Percentiles rank a stretch among this genome's conserved stretches.
Evolutionary conservation across 164 flowering plant species (phyloP).

Genomic region (Vitis rupestris): DNA sequence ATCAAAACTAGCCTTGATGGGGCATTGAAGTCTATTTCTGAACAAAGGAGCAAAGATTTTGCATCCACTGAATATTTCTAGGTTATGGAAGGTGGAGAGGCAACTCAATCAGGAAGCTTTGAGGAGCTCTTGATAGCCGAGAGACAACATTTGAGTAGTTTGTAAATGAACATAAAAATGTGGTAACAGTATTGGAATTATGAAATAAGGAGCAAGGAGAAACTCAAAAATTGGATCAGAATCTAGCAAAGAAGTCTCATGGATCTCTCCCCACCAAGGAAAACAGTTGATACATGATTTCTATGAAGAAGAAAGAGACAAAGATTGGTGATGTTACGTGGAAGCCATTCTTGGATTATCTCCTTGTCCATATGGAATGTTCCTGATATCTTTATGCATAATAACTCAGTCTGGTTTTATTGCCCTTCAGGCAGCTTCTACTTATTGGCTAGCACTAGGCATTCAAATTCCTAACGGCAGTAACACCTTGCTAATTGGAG

Average conservation of each 20-base stretch:
- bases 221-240: conserved; percentile 1
- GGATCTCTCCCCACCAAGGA: conserved; percentile 10
- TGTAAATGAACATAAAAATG: conserved; percentile 70
- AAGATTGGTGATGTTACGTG: conserved; percentile 69
- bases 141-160: conserved; percentile 79
- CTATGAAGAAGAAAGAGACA: conserved; percentile 57
- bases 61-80: conserved; percentile 9
- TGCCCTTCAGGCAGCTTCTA: conserved; percentile 58
- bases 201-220: conserved; percentile 11
- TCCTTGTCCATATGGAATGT: conserved; percentile 47
- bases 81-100: conserved; percentile 69
- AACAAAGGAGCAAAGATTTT: conserved; percentile 39
- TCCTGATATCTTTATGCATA: conserved; percentile 23
- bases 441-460: conserved; percentile 79
- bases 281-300: conserved; percentile 39
- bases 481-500: conserved; percentile 47
- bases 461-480: conserved; percentile 45
- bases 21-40: conserved; percentile 51
- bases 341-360: conserved; percentile 74
- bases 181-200: conserved; percentile 37
- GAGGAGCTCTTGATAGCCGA: conserved; percentile 58
- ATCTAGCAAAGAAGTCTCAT: conserved; percentile 14
- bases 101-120: conserved; percentile 70
- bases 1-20: conserved; percentile 54
- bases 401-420: conserved; percentile 47